Evolutionary conservation across 352 stramenopile species (phyloP).

Genomic region (Pythium catenulatum): DNA sequence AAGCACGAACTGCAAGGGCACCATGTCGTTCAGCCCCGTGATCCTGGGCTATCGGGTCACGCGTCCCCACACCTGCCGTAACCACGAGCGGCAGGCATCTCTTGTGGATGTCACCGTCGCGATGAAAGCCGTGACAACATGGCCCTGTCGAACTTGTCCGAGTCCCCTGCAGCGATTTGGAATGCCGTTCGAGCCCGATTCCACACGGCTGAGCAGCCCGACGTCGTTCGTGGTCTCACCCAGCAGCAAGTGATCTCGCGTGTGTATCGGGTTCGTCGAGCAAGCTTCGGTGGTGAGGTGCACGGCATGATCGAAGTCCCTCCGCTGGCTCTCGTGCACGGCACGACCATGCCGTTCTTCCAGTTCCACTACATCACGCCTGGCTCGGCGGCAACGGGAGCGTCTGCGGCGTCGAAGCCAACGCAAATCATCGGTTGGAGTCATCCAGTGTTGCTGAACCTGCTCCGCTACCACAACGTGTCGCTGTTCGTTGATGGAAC

Average conservation of each 20-base stretch:
- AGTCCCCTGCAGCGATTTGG: neutral
- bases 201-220: neutral
- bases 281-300: constrained; percentile 24
- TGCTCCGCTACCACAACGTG: constrained; percentile 38
- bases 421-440: constrained; percentile 41
- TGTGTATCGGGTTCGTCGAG: constrained; percentile 27
- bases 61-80: neutral
- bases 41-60: constrained; percentile 2
- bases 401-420: neutral
- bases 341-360: constrained; percentile 5
- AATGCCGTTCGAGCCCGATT: neutral
- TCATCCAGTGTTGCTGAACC: constrained; percentile 39
- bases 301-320: constrained; percentile 39
- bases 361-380: constrained; percentile 8
- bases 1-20: neutral
- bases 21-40: neutral
- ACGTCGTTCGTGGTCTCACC: constrained; percentile 27
- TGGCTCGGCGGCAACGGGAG: neutral
- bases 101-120: neutral
- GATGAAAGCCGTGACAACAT: neutral
- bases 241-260: constrained; percentile 29
- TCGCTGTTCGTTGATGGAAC: constrained; percentile 56
- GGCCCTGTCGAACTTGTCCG: neutral
- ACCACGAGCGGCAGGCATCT: neutral
- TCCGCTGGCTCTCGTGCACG: neutral